phyloP scores from a whole-genome alignment of 2,329 filamentous ascomycete species.

The Xylariaceae sp. region DNA sequence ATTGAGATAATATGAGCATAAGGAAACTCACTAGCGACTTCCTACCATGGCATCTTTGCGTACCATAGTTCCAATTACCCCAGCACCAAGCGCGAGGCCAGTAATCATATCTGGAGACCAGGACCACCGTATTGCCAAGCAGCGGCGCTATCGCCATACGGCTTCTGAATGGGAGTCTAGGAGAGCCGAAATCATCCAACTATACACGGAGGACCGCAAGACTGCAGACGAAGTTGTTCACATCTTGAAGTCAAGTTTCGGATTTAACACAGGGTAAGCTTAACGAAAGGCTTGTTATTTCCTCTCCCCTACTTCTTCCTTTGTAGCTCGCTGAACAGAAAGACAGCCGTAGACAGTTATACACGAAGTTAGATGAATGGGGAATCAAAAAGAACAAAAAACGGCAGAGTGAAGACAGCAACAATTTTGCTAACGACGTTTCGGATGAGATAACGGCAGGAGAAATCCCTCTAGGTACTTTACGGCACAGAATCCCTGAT shows the following conservation, averaged over 20 bases:
- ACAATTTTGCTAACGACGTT: neutral
- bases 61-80: neutral
- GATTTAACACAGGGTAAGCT: constrained; percentile 2
- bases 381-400: constrained; percentile 6
- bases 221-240: constrained; percentile 4
- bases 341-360: constrained; percentile 2
- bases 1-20: neutral
- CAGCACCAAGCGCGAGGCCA: neutral
- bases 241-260: neutral
- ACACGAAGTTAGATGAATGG: constrained; percentile 5
- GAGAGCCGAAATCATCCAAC: neutral
- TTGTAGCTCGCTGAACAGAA: neutral
- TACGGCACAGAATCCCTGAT: neutral
- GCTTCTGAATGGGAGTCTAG: constrained; percentile 1
- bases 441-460: neutral
- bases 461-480: neutral
- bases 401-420: neutral
- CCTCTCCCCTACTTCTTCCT: too few relatives aligned
- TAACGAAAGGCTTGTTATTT: neutral
- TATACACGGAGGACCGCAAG: constrained; percentile 1
- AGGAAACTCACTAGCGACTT: neutral
- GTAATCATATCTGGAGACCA: neutral
- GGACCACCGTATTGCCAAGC: neutral
- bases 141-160: constrained; percentile 2
- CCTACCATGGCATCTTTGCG: neutral